Base-by-base conservation (phyloP, 2,329 filamentous ascomycete species). In the Fusarium sp. region DNA sequence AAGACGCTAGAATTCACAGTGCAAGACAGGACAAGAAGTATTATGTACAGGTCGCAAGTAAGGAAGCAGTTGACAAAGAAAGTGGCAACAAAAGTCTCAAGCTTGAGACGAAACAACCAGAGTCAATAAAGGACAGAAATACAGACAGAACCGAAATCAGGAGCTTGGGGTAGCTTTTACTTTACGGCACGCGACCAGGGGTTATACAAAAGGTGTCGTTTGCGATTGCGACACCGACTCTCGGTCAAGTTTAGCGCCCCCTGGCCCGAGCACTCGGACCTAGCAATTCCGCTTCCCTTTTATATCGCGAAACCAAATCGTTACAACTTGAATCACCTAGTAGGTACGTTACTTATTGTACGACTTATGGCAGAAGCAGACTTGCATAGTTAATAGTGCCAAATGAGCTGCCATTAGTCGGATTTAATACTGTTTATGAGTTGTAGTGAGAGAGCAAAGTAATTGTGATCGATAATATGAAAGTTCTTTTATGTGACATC, bases 131-230 rank as follows among this genome's bases (percentile, higher is more conserved):
- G 27, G 49, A 59, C 51, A 58, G 35, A 45, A 70, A 39, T 57
- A 45, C 63, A 63, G 35, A 67, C 41, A 42, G 14, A 57, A 46
- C 42, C 41, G 41, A 57, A 29, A 49, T 57, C 55, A 57, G 55
- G 66, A 73, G 71, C 70, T 71, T 64, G 70, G 70, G 66, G 61
- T 54, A 63, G 66, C 51, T 55, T 38, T 48, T 31, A 35, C 38
- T 44, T 39, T n/a, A 54, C 23, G 18, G 45, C 70, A 73, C 70
- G 62, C 61, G 70, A 73, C 70, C 70, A 60, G 56, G 56, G 70
- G 60, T 67, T 62, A 48, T 54, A 61, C 46, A 52, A 54, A 37
- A 54, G 57, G 57, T 66, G 45, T 67, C 39, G 51, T 58, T 69
- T 63, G 54, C 55, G 45, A 59, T 55, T 55, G 48, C 63, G 54